Evolutionary conservation across 1,284 basidiomycete species (phyloP), one percentile per base, ranked within the genome.

Genomic region (Leccinum solheimii): DNA sequence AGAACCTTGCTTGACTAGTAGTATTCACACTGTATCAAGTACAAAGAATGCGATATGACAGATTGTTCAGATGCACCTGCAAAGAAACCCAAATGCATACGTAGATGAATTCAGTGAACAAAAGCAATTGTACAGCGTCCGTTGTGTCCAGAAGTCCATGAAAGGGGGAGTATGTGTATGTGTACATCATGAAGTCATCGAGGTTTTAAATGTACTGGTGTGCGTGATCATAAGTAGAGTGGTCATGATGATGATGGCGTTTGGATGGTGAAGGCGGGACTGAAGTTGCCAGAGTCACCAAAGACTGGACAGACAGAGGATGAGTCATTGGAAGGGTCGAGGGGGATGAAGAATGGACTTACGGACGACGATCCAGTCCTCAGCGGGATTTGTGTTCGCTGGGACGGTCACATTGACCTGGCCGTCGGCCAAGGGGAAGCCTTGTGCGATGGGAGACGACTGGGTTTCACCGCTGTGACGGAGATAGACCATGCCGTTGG

Each of bases 211-310:
- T 7, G 43, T 45, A 19, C n/a, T n/a, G 54, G 30, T n/a, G 50
- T 55, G 48, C 48, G 55, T 32, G 16, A 36, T 59, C 64, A 52
- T 66, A 59, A 36, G 11, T 21, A 23, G 23, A 8, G 27, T 4
- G 48, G 27, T 71, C 60, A 74, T 68, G 63, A 34, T 27, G 51
- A 62, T 10, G 57, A 59, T 26, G 64, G 3, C 48, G 63, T 63
- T 38, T 60, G 27, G 66, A 81, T 83, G 7, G 72, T 70, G 56
- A 83, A 82, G 51, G 64, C 0, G 0, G 67, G 70, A 60, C 79
- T 81, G 65, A 71, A 79, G 60, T 83, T 77, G 36, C 81, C 83
- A 51, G 82, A 83, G 66, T 82, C 79, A 13, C 83, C 83, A 60
- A 83, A 76, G 54, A 85, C 82, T 84, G 43, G 26, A 55, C 52